Evolutionary conservation across 2,329 filamentous ascomycete species (phyloP).

Genomic region (Diaporthe velutina): DNA sequence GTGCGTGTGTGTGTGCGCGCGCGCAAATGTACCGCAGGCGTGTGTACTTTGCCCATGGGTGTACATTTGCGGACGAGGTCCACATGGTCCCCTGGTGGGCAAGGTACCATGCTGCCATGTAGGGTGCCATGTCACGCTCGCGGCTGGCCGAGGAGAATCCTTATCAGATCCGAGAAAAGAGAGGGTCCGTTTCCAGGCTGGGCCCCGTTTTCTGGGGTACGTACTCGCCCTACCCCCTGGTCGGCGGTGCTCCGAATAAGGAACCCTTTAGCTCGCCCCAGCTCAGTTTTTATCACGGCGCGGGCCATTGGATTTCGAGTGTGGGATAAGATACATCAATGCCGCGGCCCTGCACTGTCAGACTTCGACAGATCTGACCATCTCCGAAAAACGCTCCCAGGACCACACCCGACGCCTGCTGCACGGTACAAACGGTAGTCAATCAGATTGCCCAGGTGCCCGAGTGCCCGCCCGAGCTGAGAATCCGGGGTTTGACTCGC

Average conservation of each 20-base stretch:
- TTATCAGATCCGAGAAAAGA: conserved; percentile 39
- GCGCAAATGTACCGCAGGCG: not conserved
- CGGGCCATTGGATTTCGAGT: not conserved
- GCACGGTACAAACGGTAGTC: not conserved
- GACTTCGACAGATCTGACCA: not conserved
- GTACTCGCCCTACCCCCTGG: not conserved
- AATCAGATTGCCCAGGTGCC: not conserved
- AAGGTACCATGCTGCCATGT: not conserved
- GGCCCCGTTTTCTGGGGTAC: conserved; percentile 28
- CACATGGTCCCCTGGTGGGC: conserved; percentile 4
- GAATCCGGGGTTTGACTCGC: conserved; percentile 3
- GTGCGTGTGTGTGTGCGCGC: no score
- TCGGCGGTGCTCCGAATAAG: conserved; percentile 21
- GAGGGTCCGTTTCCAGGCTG: conserved; percentile 25
- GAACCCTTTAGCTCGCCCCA: conserved; percentile 25
- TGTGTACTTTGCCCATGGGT: not conserved
- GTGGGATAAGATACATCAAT: not conserved
- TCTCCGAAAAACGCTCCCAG: conserved; percentile 22
- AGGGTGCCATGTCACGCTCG: not conserved
- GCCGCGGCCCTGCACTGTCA: not conserved
- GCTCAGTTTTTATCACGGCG: conserved; percentile 16
- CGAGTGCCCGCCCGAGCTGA: not conserved
- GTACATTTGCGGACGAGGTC: not conserved
- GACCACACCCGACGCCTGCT: not conserved
- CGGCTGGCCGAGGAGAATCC: conserved; percentile 16